Conservation (phyloP, 2,329 filamentous ascomycete species). For the Pleoardoris graminearum region DNA sequence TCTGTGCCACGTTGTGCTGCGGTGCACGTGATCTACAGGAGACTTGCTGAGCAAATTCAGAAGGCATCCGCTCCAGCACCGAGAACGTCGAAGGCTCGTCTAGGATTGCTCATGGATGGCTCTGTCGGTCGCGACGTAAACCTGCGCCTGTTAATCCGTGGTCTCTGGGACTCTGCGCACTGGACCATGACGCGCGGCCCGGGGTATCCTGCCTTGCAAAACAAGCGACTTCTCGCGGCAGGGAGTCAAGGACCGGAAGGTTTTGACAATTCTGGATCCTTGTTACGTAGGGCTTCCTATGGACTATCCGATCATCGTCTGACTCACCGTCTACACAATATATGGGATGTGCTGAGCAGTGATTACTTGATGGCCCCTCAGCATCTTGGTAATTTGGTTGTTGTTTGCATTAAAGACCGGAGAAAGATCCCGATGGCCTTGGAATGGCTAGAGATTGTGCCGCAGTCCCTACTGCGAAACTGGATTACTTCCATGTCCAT, state of each 20-base stretch:
- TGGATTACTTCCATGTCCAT: conserved; percentile 15
- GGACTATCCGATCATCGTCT: conserved; percentile 13
- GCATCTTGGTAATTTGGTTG: not conserved
- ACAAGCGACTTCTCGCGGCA: not conserved
- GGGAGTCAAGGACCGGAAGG: not conserved
- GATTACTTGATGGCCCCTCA: not conserved
- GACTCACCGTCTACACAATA: conserved; percentile 6
- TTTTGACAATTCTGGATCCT: not conserved
- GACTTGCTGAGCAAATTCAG: conserved; percentile 15
- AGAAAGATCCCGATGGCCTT: not conserved
- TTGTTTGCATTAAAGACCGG: not conserved
- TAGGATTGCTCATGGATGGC: too few species aligned
- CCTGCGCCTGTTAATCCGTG: conserved; percentile 18
- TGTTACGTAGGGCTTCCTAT: conserved; percentile 6
- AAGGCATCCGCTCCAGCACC: conserved; percentile 2
- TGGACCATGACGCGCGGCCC: not conserved
- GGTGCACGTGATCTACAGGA: conserved; percentile 14
- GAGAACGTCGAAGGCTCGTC: not conserved
- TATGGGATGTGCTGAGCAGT: not conserved
- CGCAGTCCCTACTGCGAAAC: not conserved
- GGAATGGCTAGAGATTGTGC: not conserved
- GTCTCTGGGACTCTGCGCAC: conserved; percentile 14
- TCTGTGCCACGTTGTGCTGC: conserved; percentile 8
- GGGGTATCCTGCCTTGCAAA: not conserved
- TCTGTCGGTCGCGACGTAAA: conserved; percentile 11